These are phyloP conservation scores for Sphaerostilbella broomeana DNA, from an alignment of 2,329 filamentous ascomycete species.

Conservation along the genomic window DNA sequence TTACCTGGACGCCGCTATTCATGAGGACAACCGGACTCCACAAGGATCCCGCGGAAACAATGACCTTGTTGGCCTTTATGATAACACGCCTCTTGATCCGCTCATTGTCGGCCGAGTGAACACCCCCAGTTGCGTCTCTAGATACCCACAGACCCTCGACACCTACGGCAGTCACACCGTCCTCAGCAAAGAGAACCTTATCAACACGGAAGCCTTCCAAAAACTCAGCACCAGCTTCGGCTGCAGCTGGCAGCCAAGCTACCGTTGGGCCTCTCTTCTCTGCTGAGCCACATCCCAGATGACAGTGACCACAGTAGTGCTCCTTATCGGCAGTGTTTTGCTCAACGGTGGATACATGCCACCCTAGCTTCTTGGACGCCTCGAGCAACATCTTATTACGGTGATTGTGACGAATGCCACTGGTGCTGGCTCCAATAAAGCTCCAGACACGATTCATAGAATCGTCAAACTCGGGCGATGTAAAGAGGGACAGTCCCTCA, in stretches of 20 bases:
- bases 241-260: conserved; percentile 74
- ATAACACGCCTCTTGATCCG: conserved; percentile 54
- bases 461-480: conserved; percentile 65
- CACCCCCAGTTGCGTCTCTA: conserved; percentile 55
- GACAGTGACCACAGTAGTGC: conserved; percentile 67
- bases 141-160: conserved; percentile 70
- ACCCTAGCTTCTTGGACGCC: conserved; percentile 67
- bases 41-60: conserved; percentile 70
- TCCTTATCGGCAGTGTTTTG: conserved; percentile 70
- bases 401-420: conserved; percentile 64
- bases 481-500: conserved; percentile 64
- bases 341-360: conserved; percentile 59
- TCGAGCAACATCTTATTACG: conserved; percentile 67
- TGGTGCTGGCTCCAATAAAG: conserved; percentile 66
- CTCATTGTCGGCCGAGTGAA: conserved; percentile 43
- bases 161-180: conserved; percentile 56
- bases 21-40: conserved; percentile 70
- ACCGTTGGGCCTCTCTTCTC: conserved; percentile 75
- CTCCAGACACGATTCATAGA: conserved; percentile 72
- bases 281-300: conserved; percentile 54
- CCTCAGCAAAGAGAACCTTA: conserved; percentile 60
- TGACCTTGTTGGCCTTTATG: conserved; percentile 72
- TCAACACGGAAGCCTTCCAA: conserved; percentile 75
- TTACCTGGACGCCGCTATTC: conserved; percentile 67
- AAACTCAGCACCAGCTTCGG: conserved; percentile 68